Conservation (phyloP, 2,329 filamentous ascomycete genomes). For the Zasmidium cellare region DNA sequence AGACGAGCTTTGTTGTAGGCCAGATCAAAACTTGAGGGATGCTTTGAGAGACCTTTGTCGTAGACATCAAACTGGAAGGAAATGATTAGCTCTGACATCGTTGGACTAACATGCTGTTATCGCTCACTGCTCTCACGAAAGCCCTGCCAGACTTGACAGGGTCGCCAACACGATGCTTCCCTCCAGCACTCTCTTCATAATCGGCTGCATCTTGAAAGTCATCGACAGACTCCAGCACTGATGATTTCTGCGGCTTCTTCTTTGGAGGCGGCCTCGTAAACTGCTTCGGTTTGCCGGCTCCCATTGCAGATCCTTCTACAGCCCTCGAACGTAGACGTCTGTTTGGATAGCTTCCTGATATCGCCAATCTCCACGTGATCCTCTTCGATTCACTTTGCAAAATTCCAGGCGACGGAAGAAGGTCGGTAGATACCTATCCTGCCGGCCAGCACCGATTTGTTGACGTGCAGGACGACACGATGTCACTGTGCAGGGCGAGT, state of each 20-base stretch:
- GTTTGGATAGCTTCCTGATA: neutral
- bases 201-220: constrained; percentile 69
- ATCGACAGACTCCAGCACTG: constrained; percentile 59
- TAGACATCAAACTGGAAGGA: constrained; percentile 57
- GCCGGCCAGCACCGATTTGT: neutral
- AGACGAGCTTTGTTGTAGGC: constrained; percentile 76
- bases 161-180: constrained; percentile 74
- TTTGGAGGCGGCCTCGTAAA: constrained; percentile 31
- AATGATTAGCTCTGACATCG: too few species aligned
- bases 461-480: too few species aligned
- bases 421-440: neutral
- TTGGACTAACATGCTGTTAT: too few species aligned
- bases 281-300: constrained; percentile 30
- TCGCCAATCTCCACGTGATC: neutral
- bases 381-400: neutral
- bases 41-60: constrained; percentile 60
- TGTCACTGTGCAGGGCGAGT: too few species aligned
- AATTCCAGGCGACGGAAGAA: neutral
- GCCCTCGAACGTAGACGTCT: too few species aligned
- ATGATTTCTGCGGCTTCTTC: constrained; percentile 41
- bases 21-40: constrained; percentile 66
- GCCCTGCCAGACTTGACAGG: constrained; percentile 63
- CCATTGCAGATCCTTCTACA: too few species aligned
- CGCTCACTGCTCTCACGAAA: constrained; percentile 55
- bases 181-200: constrained; percentile 68